Base-by-base conservation (phyloP, 169 alveolate species). In the Cryptosporidium meleagridis region DNA sequence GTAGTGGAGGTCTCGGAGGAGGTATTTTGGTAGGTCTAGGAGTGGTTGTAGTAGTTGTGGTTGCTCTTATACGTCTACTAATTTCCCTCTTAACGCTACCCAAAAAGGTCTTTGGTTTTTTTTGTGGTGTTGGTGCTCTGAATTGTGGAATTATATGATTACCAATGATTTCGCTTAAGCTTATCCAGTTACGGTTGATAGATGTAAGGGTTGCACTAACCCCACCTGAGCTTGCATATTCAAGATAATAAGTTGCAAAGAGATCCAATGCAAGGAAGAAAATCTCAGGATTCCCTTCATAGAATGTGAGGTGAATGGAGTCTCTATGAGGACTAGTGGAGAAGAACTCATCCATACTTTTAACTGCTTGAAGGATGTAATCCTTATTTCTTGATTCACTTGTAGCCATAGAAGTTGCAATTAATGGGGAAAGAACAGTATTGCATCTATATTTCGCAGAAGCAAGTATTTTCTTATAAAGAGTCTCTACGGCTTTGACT, bases 1-100 rank as follows among this genome's bases (percentile, higher is more conserved):
- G 89, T 41, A 80, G 62, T 39, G 75, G 89, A 3, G 87, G 87
- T 80, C 87, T 80, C 1, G 55, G 87, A 35, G 87, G 87, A 26
- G 87, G 87, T 7, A 45, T 23, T 12, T 6, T 80, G 2, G 29
- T 0, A 9, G 65, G 41, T 21, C 35, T 18, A 8, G 70, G 10
- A 55, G 86, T 73, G 7, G 72, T 72, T 26, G 71, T 55, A 12
- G 86, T 53, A 31, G 62, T 73, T 31, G 55, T 73, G 33, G 72
- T 33, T 2, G 62, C 58, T 52, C 70, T 73, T 5, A 35, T n/a
- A 31, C 53, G 23, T 55, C 39, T 73, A 7, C 58, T 73, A 31
- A 73, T 29, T 52, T 33, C 52, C 16, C n/a, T 73, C 31, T n/a
- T 73, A 29, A 73, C 23, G 37, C 58, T 73, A 53, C 33, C 2